These are phyloP conservation scores for Xylaria sp. DNA, from an alignment of 495 filamentous ascomycete genomes.

Conservation along the genomic window DNA sequence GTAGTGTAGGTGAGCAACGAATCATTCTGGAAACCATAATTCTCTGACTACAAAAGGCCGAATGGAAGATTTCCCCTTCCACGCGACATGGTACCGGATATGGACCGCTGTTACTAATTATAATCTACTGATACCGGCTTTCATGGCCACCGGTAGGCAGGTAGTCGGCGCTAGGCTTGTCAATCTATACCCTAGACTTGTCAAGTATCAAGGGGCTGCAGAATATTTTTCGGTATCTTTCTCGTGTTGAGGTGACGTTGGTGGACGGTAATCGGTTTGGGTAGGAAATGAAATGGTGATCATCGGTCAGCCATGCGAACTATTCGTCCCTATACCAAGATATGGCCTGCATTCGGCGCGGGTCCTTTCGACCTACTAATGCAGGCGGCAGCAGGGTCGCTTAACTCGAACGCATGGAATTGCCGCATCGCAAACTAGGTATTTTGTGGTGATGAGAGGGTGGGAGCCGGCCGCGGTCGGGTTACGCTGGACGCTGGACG, in stretches of 20 bases:
- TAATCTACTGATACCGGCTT: background rate
- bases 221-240: slow-evolving; percentile 8
- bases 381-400: slow-evolving; percentile 9
- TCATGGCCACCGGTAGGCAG: background rate
- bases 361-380: slow-evolving; percentile 5
- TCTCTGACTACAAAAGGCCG: background rate
- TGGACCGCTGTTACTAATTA: slow-evolving; percentile 9
- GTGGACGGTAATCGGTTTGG: background rate
- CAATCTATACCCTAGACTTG: background rate
- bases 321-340: background rate
- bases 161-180: background rate
- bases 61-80: slow-evolving; percentile 2
- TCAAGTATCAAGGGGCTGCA: slow-evolving; percentile 10
- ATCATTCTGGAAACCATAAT: background rate
- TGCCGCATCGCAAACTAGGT: slow-evolving; percentile 8
- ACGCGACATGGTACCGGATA: slow-evolving; percentile 9
- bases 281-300: slow-evolving; percentile 14
- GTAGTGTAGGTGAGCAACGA: too few relatives aligned
- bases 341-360: slow-evolving; percentile 10
- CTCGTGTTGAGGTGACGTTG: slow-evolving; percentile 3
- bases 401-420: slow-evolving; percentile 8
- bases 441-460: slow-evolving; percentile 1
- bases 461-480: slow-evolving; percentile 10
- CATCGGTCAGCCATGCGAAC: slow-evolving; percentile 5
- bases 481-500: background rate